Base-by-base conservation (phyloP, 225 moss, liverwort and hornwort species). In the Pleurozium schreberi region DNA sequence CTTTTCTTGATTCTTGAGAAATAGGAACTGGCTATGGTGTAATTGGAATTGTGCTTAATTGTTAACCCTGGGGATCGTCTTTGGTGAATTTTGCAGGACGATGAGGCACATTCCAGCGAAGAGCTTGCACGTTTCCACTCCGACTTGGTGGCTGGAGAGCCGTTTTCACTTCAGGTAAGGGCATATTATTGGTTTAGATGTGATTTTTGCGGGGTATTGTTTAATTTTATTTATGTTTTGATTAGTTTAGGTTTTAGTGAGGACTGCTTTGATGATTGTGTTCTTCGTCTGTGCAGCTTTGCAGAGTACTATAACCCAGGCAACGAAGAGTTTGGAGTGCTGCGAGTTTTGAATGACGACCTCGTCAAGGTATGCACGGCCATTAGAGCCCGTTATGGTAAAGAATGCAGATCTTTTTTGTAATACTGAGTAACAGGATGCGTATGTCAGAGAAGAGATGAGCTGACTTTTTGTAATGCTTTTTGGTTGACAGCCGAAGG, bases 131-230 rank as follows among this genome's bases (percentile, higher is more conserved):
- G 86, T 98, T 52, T 98, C 98, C 49, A 98, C 95, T 43, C 97
- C 98, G 11, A 97, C 96, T 19, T 98, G 96, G 97, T 98, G 98
- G 96, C 91, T 97, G 83, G 97, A 98, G 92, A 98, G 98, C 81
- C 94, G 97, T 71, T 97, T 98, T 73, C 98, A 98, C 89, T 98
- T 97, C 89, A 96, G 96, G 98, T 96, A 10, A 8, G 65, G 34
- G n/a, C 45, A 16, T 59, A 11, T 60, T n/a, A 22, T 65, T 67
- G 69, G 18, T 52, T 88, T 68, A 15, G 49, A 20, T 33, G 33
- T 60, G 64, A 16, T 52, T 63, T 36, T 69, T 85, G 84, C n/a
- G 68, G 68, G 53, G 18, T 82, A 58, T 12, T 66, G 27, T 62
- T 33, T 47, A 5, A 55, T 47, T 50, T 42, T 53, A 63, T 57